Evolutionary conservation across 768 basidiomycete genomes (phyloP), one percentile per base, ranked within the genome.

Genomic region (Amanita rubescens): DNA sequence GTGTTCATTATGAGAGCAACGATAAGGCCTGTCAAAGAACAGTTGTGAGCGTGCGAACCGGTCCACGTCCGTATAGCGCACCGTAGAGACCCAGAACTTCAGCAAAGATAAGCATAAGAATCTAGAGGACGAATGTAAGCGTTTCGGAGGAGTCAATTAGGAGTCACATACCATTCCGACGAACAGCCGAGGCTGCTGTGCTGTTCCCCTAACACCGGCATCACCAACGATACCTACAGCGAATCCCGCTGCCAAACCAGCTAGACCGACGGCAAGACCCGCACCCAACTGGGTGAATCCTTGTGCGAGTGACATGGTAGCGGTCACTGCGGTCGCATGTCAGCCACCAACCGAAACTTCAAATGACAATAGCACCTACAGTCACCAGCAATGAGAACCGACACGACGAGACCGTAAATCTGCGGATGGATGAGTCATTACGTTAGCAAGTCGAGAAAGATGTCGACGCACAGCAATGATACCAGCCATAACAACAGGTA

Each of bases 401-500:
- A 94, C 45, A 99, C 95, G 70, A 99, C 96, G 57, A 99, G 84
- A 64, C 96, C 96, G 72, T 99, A 97, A 62, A 91, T 93, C 94
- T 91, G 60, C 47, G 50, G 25, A 33, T 10, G 22, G 17, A 17
- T 54, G 46, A 54, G 34, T 46, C 33, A 50, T 57, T 15, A 53
- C 15, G 33, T 12, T 9, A 25, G 17, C 52, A 50, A 20, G 24
- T 34, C 56, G 55, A 48, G 8, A 30, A 47, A 57, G 38, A 20
- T 24, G 35, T 27, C 38, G 32, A 84, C 92, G 60, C 61, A 98
- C 95, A 69, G 90, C 95, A 74, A 98, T 96, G 76, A 98, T 98
- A 93, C 95, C 95, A 79, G 95, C 95, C 95, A 98, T 97, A 72
- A 99, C 88, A 69, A 97, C 94, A 43, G 94, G 94, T 49, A 98